Percentiles rank a stretch among this genome's conserved stretches.
phyloP scores from a whole-genome alignment of 176 grass and related monocot genomes.

The Carex cristatella region DNA sequence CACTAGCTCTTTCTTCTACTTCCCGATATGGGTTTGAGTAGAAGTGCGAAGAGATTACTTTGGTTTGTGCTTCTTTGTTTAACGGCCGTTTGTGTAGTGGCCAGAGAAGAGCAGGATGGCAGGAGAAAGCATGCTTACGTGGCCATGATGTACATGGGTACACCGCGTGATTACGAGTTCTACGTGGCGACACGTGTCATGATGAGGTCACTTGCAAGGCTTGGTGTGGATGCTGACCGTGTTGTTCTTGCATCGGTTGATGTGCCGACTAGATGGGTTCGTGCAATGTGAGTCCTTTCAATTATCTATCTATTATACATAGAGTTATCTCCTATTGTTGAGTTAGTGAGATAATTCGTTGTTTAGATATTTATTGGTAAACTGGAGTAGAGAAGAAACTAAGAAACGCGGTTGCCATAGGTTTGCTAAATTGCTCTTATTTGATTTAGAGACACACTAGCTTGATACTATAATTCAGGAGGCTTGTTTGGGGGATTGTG shows the following conservation, averaged over 20 bases:
- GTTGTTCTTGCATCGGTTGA: slow-evolving; percentile 81
- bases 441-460: background rate
- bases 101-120: background rate
- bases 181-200: slow-evolving; percentile 91
- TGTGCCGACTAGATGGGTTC: slow-evolving; percentile 63
- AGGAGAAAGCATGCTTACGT: slow-evolving; percentile 54
- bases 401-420: background rate
- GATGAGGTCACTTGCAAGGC: slow-evolving; percentile 59
- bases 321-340: background rate
- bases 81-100: background rate
- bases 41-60: slow-evolving; percentile 17
- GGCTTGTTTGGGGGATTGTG: background rate
- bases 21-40: slow-evolving; percentile 29
- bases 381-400: background rate
- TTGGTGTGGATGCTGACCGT: slow-evolving; percentile 50
- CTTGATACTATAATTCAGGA: background rate
- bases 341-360: background rate
- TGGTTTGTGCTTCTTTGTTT: slow-evolving; percentile 23
- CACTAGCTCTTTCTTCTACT: slow-evolving; percentile 27
- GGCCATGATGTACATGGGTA: slow-evolving; percentile 98
- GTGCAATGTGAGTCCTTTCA: slow-evolving; percentile 41
- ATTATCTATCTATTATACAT: background rate
- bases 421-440: background rate
- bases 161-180: slow-evolving; percentile 89
- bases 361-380: background rate